Percentiles rank a stretch among this genome's conserved stretches.
Evolutionary conservation across 2,329 filamentous ascomycete species (phyloP).

Genomic region (Curvularia eragrostidis): DNA sequence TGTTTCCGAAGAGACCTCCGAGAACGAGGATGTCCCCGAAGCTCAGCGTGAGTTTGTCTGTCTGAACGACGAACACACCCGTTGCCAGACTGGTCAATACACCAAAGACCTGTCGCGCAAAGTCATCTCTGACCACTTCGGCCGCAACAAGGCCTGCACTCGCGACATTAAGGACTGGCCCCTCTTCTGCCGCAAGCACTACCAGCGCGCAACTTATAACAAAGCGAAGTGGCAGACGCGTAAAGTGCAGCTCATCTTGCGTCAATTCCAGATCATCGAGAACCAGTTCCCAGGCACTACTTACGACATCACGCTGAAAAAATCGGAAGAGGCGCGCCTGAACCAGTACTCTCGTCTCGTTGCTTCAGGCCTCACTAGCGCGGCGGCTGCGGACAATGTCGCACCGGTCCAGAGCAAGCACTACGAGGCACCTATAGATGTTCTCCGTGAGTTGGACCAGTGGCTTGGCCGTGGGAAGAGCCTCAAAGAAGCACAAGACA

Average conservation of each 20-base stretch:
- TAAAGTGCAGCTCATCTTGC: conserved; percentile 44
- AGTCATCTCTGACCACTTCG: conserved; percentile 51
- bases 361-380: conserved; percentile 19
- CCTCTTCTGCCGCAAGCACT: conserved; percentile 50
- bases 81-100: conserved; percentile 46
- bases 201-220: conserved; percentile 51
- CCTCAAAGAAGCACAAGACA: conserved; percentile 25
- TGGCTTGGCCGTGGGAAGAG: conserved; percentile 33
- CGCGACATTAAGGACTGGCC: conserved; percentile 43
- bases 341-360: conserved; percentile 38
- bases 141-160: conserved; percentile 49
- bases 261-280: conserved; percentile 45
- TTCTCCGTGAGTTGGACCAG: conserved; percentile 40
- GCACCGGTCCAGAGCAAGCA: conserved; percentile 27
- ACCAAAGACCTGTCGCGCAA: conserved; percentile 45
- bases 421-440: conserved; percentile 44
- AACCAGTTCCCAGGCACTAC: conserved; percentile 37
- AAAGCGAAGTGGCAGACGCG: conserved; percentile 43
- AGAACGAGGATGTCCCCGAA: conserved; percentile 16
- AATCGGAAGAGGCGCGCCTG: conserved; percentile 45
- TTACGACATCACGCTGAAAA: conserved; percentile 46
- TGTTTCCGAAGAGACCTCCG: conserved; percentile 2
- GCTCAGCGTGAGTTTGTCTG: conserved; percentile 40
- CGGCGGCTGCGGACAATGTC: conserved; percentile 22
- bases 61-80: conserved; percentile 39